A percentile compares a stretch with the other conserved stretches of the same genome.
Conservation (phyloP, 2,329 filamentous ascomycete genomes). For the Alternaria gaisen region DNA sequence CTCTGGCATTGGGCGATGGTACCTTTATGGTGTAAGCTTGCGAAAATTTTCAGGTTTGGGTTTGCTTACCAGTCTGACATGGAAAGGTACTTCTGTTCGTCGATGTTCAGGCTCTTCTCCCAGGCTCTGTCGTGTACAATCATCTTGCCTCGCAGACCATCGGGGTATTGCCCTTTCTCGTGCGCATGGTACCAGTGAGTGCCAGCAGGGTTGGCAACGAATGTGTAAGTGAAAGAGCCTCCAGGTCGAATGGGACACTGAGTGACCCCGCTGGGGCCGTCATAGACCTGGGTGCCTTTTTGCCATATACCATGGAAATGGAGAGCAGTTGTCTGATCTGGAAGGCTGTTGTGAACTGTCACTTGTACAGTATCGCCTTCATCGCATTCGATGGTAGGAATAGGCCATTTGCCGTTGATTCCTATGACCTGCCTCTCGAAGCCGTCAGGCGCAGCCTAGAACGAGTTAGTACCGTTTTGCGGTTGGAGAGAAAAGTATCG, state of each 20-base stretch:
- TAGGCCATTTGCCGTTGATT: conserved; percentile 69
- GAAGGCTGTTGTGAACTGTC: conserved; percentile 46
- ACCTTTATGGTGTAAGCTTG: conserved; percentile 16
- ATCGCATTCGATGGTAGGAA: conserved; percentile 68
- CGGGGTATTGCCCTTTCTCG: conserved; percentile 53
- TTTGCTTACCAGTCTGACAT: conserved; percentile 16
- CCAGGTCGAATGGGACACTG: conserved; percentile 67
- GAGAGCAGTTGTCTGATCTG: conserved; percentile 36
- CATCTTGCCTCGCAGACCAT: conserved; percentile 51
- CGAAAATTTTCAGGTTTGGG: conserved; percentile 21
- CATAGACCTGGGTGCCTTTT: conserved; percentile 69
- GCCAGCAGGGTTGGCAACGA: conserved; percentile 63
- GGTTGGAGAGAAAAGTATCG: too few species aligned
- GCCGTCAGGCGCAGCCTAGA: conserved; percentile 66
- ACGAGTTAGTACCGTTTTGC: background rate
- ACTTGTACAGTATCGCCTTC: conserved; percentile 58
- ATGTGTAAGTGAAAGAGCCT: conserved; percentile 71
- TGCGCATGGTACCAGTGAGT: conserved; percentile 75
- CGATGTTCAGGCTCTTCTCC: conserved; percentile 51
- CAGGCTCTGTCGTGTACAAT: conserved; percentile 51
- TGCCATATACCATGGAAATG: conserved; percentile 62
- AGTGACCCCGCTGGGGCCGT: conserved; percentile 80
- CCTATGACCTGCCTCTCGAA: conserved; percentile 73
- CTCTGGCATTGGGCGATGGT: conserved; percentile 15
- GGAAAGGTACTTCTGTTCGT: conserved; percentile 11